Conservation (phyloP, 139 green algal species). For the Axilococcus clingmanii region DNA sequence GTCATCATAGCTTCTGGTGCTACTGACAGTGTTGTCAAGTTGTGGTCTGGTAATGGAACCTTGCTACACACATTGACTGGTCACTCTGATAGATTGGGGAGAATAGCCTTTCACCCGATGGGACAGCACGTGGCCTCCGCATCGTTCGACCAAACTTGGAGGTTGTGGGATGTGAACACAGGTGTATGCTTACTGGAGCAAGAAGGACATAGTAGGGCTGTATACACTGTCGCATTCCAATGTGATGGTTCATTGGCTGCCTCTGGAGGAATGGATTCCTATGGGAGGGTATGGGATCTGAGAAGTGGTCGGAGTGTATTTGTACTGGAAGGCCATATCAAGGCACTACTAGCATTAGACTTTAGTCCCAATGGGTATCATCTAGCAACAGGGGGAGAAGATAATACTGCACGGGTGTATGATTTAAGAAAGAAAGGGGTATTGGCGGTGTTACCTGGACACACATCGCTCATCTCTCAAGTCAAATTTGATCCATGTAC, state of each 20-base stretch:
- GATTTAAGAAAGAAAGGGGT: slow-evolving; percentile 71
- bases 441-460: slow-evolving; percentile 71
- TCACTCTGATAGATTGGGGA: slow-evolving; percentile 73
- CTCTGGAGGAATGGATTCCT: slow-evolving; percentile 68
- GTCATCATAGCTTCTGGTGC: slow-evolving; percentile 47
- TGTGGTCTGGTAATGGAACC: slow-evolving; percentile 45
- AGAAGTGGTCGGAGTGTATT: slow-evolving; percentile 76
- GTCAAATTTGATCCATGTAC: slow-evolving; percentile 62
- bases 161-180: slow-evolving; percentile 88
- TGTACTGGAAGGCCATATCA: slow-evolving; percentile 79
- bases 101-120: slow-evolving; percentile 84
- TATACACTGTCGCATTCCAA: slow-evolving; percentile 86
- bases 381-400: slow-evolving; percentile 64
- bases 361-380: slow-evolving; percentile 82
- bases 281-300: slow-evolving; percentile 83
- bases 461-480: slow-evolving; percentile 61
- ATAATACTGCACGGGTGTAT: slow-evolving; percentile 76
- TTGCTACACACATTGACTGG: slow-evolving; percentile 56
- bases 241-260: slow-evolving; percentile 67
- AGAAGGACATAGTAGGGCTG: slow-evolving; percentile 85
- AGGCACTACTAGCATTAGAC: slow-evolving; percentile 74
- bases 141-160: slow-evolving; percentile 91
- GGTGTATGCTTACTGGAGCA: slow-evolving; percentile 83
- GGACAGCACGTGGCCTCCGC: slow-evolving; percentile 65
- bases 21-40: slow-evolving; percentile 52